Evolutionary conservation across 768 basidiomycete genomes (phyloP).

Genomic region (Boletus reticuloceps): DNA sequence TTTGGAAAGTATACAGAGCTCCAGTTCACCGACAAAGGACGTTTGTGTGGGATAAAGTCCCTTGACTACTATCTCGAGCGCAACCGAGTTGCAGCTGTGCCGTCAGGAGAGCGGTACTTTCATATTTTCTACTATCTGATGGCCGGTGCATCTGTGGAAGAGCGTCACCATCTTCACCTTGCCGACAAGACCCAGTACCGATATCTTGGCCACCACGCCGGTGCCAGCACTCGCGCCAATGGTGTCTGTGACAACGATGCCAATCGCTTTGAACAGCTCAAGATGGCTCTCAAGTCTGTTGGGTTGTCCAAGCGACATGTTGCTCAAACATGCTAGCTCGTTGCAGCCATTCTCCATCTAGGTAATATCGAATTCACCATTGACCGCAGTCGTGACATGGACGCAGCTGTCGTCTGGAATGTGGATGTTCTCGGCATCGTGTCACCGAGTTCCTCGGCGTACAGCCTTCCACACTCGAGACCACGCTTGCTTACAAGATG

Average conservation of each 20-base stretch:
- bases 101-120: conserved; percentile 93
- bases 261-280: conserved; percentile 89
- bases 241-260: conserved; percentile 74
- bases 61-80: conserved; percentile 96
- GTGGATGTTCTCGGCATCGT: conserved; percentile 75
- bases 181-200: conserved; percentile 79
- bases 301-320: conserved; percentile 94
- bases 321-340: conserved; percentile 90
- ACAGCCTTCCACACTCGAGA: conserved; percentile 66
- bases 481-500: conserved; percentile 84
- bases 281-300: conserved; percentile 88
- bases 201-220: conserved; percentile 75
- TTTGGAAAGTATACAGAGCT: conserved; percentile 98
- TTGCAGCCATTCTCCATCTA: conserved; percentile 94
- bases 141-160: conserved; percentile 85
- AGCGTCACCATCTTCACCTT: conserved; percentile 84
- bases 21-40: conserved; percentile 91
- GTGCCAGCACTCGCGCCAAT: conserved; percentile 39
- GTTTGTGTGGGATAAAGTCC: conserved; percentile 87
- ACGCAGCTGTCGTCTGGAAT: conserved; percentile 91
- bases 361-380: conserved; percentile 92
- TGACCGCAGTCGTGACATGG: conserved; percentile 81
- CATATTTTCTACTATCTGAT: conserved; percentile 98
- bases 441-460: conserved; percentile 93
- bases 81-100: conserved; percentile 79